Conservation (phyloP, 345 rosid genomes). For the Bruguiera parviflora region DNA sequence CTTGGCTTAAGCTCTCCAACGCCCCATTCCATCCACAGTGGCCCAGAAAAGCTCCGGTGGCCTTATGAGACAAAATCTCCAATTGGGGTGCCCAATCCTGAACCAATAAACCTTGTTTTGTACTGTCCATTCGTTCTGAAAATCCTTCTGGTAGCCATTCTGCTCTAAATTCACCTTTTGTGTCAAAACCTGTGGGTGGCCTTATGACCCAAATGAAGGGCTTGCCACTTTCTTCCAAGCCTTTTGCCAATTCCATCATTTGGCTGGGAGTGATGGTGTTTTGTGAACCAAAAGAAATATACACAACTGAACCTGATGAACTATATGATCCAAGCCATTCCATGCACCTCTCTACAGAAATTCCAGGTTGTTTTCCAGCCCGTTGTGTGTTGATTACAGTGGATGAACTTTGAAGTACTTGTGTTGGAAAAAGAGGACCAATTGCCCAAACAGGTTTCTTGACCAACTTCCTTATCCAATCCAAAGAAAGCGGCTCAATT, state of each 20-base stretch:
- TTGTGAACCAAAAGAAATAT: conserved; percentile 53
- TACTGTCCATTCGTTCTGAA: conserved; percentile 20
- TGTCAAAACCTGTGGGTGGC: conserved; percentile 46
- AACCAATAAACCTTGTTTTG: conserved; percentile 37
- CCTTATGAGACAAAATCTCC: conserved; percentile 42
- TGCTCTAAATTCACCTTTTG: conserved; percentile 28
- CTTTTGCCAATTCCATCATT: conserved; percentile 46
- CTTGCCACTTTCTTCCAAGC: conserved; percentile 36
- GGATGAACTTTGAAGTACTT: conserved; percentile 12
- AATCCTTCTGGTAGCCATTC: conserved; percentile 55
- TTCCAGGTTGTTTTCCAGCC: conserved; percentile 28
- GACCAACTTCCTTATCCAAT: conserved; percentile 26
- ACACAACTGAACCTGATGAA: conserved; percentile 36
- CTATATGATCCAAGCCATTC: conserved; percentile 36
- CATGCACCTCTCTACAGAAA: conserved; percentile 29
- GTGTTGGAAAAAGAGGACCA: conserved; percentile 45
- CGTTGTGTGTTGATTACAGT: conserved; percentile 4
- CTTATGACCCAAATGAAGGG: conserved; percentile 52
- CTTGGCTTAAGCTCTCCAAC: conserved; percentile 53
- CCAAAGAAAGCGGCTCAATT: conserved; percentile 33
- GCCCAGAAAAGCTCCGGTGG: conserved; percentile 46
- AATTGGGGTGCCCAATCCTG: conserved; percentile 50
- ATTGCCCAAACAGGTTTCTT: conserved; percentile 40
- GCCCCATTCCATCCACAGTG: conserved; percentile 61
- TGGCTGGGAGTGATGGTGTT: conserved; percentile 38